phyloP scores from a whole-genome alignment of 2,329 filamentous ascomycete species.

The Colletotrichum orchidophilum region DNA sequence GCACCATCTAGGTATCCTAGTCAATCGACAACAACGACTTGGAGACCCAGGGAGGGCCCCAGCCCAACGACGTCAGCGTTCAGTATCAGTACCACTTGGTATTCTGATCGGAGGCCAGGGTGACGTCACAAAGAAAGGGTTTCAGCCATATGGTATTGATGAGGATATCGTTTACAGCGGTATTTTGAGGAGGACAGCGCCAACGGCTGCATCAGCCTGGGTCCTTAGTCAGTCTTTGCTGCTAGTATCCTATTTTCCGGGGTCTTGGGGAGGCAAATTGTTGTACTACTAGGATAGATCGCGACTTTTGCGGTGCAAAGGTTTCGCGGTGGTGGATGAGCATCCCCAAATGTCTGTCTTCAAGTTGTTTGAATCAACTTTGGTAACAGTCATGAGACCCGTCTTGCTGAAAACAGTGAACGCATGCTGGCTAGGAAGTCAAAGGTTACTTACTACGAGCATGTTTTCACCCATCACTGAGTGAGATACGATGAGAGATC shows the following conservation, averaged over 20 bases:
- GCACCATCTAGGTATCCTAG: constrained; percentile 66
- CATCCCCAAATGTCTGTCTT: neutral
- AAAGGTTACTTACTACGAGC: neutral
- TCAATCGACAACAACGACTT: constrained; percentile 58
- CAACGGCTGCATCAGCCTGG: constrained; percentile 30
- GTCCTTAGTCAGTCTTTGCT: neutral
- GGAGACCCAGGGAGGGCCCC: constrained; percentile 53
- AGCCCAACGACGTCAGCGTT: constrained; percentile 62
- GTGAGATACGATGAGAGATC: neutral
- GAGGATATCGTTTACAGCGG: constrained; percentile 63
- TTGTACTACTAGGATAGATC: neutral
- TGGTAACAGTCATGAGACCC: neutral
- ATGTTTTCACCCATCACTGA: neutral
- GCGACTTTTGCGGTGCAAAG: neutral
- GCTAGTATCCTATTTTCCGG: neutral
- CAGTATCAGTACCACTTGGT: constrained; percentile 71
- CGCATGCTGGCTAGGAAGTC: neutral
- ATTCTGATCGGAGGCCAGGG: constrained; percentile 59
- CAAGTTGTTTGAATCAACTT: neutral
- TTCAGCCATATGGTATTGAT: constrained; percentile 57
- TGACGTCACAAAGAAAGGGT: constrained; percentile 55
- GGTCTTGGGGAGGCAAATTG: neutral
- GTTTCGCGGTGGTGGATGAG: neutral
- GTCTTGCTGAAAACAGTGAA: neutral
- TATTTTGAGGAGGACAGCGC: constrained; percentile 62